These are phyloP conservation scores for Elongisporangium senticosum DNA, from an alignment of 352 stramenopile genomes.

Conservation along the genomic window DNA sequence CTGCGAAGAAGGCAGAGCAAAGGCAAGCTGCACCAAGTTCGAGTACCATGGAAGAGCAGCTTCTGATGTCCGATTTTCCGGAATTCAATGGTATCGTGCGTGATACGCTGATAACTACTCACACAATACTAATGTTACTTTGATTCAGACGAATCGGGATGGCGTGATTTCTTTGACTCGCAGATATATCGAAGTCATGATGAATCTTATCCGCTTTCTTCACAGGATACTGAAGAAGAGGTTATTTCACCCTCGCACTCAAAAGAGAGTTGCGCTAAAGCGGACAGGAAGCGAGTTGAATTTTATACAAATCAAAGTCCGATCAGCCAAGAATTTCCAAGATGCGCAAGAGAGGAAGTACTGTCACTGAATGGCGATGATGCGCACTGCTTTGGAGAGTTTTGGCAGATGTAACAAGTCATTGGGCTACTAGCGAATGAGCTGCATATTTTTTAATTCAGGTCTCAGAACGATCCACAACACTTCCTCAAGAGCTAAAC, in stretches of 20 bases:
- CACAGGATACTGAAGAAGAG: too few relatives aligned
- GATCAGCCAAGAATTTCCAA: not conserved
- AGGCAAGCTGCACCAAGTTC: not conserved
- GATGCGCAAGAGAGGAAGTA: not conserved
- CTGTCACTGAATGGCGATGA: conserved; percentile 11
- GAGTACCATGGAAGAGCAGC: conserved; percentile 12
- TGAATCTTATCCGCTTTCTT: not conserved
- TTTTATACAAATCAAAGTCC: not conserved
- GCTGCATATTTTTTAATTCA: not conserved
- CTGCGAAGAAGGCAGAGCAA: not conserved
- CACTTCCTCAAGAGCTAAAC: not conserved
- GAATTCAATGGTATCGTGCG: conserved; percentile 30
- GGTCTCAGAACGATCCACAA: not conserved
- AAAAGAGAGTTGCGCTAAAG: not conserved
- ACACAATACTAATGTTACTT: conserved; percentile 5
- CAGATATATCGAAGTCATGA: conserved; percentile 26
- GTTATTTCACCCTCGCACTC: too few relatives aligned
- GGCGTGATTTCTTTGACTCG: conserved; percentile 45
- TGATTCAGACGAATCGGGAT: conserved; percentile 32
- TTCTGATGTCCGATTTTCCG: conserved; percentile 25
- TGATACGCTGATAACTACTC: not conserved
- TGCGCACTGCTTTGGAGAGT: conserved; percentile 23
- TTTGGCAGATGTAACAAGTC: conserved; percentile 27
- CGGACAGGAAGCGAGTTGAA: not conserved
- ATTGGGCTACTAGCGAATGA: not conserved